Percentiles rank a stretch among this genome's conserved stretches.
phyloP scores from a whole-genome alignment of 2,329 filamentous ascomycete genomes.

The Monosporascus sp. region DNA sequence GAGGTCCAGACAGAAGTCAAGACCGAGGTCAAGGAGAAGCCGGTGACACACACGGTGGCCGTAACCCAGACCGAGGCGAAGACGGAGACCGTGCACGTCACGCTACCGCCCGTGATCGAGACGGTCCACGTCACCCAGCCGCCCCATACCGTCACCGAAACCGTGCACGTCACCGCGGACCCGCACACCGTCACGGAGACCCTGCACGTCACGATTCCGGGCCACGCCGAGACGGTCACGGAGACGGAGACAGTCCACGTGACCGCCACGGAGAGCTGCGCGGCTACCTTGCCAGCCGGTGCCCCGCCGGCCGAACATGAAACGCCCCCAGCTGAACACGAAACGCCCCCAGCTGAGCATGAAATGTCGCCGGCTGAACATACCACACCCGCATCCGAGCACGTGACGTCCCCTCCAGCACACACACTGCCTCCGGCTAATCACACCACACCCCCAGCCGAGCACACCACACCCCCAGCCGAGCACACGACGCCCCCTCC shows the following conservation, averaged over 20 bases:
- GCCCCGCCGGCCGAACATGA: no score
- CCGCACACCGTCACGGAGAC: background rate
- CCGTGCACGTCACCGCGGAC: background rate
- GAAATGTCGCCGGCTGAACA: background rate
- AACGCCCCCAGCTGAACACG: background rate
- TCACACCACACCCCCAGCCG: background rate
- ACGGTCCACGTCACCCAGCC: background rate
- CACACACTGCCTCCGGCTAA: background rate
- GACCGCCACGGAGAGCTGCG: background rate
- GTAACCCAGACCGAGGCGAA: background rate
- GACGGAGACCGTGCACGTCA: background rate
- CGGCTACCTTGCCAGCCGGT: background rate
- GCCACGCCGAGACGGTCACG: background rate
- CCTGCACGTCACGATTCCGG: background rate
- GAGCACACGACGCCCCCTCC: background rate
- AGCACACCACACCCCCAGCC: background rate
- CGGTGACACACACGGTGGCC: background rate
- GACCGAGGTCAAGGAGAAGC: background rate
- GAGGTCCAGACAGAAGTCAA: background rate
- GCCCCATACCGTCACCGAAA: background rate
- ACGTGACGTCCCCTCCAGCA: background rate
- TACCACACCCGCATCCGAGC: background rate
- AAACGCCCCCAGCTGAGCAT: background rate
- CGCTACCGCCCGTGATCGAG: background rate
- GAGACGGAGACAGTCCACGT: background rate